phyloP scores from a whole-genome alignment of 345 rosid species.

The Aurinia saxatilis region DNA sequence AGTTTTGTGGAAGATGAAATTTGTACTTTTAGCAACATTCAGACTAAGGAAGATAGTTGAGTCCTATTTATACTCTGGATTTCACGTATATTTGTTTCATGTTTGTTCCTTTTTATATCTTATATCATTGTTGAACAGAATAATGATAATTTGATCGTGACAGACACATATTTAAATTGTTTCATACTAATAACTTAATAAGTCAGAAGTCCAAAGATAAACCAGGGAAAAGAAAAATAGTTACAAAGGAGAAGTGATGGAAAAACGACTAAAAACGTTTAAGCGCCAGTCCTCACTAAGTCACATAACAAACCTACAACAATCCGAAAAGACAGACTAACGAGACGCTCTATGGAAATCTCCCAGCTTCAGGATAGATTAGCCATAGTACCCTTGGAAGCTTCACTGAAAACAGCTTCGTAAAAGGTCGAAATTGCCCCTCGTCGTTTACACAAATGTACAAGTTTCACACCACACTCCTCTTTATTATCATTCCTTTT shows the following conservation, averaged over 20 bases:
- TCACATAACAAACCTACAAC: background rate
- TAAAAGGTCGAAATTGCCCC: background rate
- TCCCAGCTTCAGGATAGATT: conserved; percentile 12
- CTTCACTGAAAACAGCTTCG: conserved; percentile 22
- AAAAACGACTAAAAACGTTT: background rate
- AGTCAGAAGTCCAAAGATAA: background rate
- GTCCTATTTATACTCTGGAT: background rate
- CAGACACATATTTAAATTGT: background rate
- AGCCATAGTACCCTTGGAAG: conserved; percentile 15
- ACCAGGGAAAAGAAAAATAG: background rate
- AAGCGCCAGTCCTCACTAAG: background rate
- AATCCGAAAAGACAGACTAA: background rate
- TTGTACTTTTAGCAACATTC: conserved; percentile 3
- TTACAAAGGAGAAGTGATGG: background rate
- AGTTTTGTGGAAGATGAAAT: conserved; percentile 18
- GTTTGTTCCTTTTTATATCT: background rate
- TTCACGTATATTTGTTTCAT: conserved; percentile 9
- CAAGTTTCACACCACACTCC: background rate
- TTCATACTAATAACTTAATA: background rate
- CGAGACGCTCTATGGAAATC: conserved; percentile 18
- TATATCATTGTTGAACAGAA: background rate
- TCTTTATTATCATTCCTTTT: conserved; percentile 1
- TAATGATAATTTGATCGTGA: background rate
- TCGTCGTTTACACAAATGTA: conserved; percentile 20
- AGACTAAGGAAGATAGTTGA: background rate